Base-by-base conservation (phyloP, 2,329 filamentous ascomycete species). In the Nannizzia gypsea region DNA sequence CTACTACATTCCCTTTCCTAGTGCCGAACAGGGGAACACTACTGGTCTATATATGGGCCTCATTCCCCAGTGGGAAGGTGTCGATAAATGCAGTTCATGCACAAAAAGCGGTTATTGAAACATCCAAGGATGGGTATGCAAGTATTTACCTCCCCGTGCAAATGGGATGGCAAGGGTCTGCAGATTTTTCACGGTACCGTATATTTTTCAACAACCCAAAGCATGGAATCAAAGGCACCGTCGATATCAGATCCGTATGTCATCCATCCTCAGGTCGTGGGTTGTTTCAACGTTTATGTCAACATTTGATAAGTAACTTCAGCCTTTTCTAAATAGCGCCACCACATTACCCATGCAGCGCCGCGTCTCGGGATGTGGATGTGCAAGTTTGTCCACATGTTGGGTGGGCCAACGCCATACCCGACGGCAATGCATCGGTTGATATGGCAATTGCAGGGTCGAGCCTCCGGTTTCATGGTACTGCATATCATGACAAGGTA, bases 401-500 rank as follows among this genome's bases (percentile, higher is more conserved):
- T 8, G 74, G 74, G 6, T 76, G 74, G 74, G 66, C 68, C 1
- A 74, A 70, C 63, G 65, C 71, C 2, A 61, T 75, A 3, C 72
- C 74, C 2, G 72, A 73, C 59, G 69, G 71, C 0, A 60, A 65
- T 24, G 72, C 64, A 1, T 63, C 40, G 1, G 72, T 73, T 1
- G 66, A 72, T 17, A 56, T 73, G 58, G 62, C 36, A 0, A 66
- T 73, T 5, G 60, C 65, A 22, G 74, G 73, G 1, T 66, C 64
- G 28, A 36, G 38, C 13, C 24, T 76, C 15, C 59, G 59, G 4
- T 76, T 76, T 61, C 64, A 66, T 4, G 76, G 76, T 1, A 58
- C 68, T 1, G 77, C 70, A 1, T 78, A 78, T 63, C 76, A 78
- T 63, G 77, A 79, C 62, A 78, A 77, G 66, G 72, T 72, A 61